Percentiles rank a stretch among this genome's conserved stretches.
These are phyloP conservation scores for Astrothelium macrocarpum DNA, from an alignment of 495 filamentous ascomycete genomes.

Conservation along the genomic window DNA sequence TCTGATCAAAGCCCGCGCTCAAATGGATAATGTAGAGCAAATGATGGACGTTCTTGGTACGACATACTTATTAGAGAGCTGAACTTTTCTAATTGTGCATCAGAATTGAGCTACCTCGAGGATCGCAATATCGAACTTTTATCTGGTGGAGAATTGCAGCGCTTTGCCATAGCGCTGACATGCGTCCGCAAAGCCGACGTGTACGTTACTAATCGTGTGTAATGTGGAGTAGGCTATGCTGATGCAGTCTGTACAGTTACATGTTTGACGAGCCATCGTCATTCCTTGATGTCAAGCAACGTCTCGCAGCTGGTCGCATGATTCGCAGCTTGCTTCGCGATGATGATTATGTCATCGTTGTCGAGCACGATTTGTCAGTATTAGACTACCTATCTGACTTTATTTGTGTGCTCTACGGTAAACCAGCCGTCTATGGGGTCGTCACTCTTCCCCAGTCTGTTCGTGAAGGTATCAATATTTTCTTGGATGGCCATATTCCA, in stretches of 20 bases:
- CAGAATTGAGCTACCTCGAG: slow-evolving; percentile 76
- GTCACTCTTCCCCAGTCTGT: slow-evolving; percentile 95
- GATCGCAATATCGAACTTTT: slow-evolving; percentile 81
- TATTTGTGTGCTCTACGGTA: slow-evolving; percentile 92
- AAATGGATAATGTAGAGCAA: slow-evolving; percentile 71
- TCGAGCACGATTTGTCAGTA: slow-evolving; percentile 97
- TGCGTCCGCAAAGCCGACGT: slow-evolving; percentile 96
- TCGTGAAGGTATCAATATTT: slow-evolving; percentile 99
- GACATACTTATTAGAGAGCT: slow-evolving; percentile 8
- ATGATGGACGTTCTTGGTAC: slow-evolving; percentile 73
- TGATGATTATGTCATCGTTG: slow-evolving; percentile 93
- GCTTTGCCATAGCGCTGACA: slow-evolving; percentile 90
- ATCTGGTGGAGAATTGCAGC: slow-evolving; percentile 94
- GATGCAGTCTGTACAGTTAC: slow-evolving; percentile 47
- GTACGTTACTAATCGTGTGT: slow-evolving; percentile 41
- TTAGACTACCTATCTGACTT: slow-evolving; percentile 98
- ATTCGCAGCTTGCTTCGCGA: slow-evolving; percentile 81
- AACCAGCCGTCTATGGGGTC: slow-evolving; percentile 92
- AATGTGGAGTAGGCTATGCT: slow-evolving; percentile 12
- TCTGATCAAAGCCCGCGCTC: slow-evolving; percentile 61
- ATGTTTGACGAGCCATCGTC: slow-evolving; percentile 99
- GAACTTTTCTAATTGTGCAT: slow-evolving; percentile 21
- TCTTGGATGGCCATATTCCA: slow-evolving; percentile 93
- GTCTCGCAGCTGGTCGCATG: slow-evolving; percentile 80
- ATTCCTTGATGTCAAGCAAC: slow-evolving; percentile 96